Evolutionary conservation across 2,329 filamentous ascomycete species (phyloP), one percentile per base, ranked within the genome.

Genomic region (Balansia obtecta): DNA sequence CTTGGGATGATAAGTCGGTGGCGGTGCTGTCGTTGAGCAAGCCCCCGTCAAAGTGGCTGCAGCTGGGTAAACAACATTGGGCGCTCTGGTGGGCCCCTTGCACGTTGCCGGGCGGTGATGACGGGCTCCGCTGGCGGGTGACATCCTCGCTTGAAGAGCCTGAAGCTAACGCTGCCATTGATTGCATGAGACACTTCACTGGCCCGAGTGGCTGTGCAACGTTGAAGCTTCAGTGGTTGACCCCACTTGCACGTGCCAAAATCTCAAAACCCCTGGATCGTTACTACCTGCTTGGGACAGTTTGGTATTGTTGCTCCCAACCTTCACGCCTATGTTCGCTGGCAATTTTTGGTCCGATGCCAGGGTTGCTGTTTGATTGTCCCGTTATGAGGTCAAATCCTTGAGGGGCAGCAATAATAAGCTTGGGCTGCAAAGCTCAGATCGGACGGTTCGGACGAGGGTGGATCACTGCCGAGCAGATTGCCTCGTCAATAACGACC

Each of bases 41-140:
- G 54, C 34, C 49, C 52, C 53, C 52, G 53, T 53, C 30, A 52
- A 52, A 51, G 51, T 50, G 45, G 47, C 49, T 52, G 52, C 53
- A 55, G 50, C 48, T 50, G 53, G 65, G 67, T 71, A 71, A 71
- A 72, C 69, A 71, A 67, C 68, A 65, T 60, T 65, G 63, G 57
- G 66, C 65, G 64, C 68, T 68, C 59, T 62, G 60, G 58, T 68
- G 62, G 52, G 58, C 61, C 55, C 55, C 53, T 51, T 58, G 58
- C 52, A 55, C 56, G 66, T 69, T 70, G 67, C 67, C 57, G 61
- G 65, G 68, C 60, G 61, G 62, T 57, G 55, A 58, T 50, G 54
- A 55, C 46, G 54, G 53, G 55, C 54, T 57, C 59, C 49, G 55
- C 47, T 46, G 50, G 50, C n/a, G 49, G 48, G 50, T 46, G 51